These are phyloP conservation scores for Globisporangium abappressorium DNA, from an alignment of 352 stramenopile genomes.

Conservation along the genomic window DNA sequence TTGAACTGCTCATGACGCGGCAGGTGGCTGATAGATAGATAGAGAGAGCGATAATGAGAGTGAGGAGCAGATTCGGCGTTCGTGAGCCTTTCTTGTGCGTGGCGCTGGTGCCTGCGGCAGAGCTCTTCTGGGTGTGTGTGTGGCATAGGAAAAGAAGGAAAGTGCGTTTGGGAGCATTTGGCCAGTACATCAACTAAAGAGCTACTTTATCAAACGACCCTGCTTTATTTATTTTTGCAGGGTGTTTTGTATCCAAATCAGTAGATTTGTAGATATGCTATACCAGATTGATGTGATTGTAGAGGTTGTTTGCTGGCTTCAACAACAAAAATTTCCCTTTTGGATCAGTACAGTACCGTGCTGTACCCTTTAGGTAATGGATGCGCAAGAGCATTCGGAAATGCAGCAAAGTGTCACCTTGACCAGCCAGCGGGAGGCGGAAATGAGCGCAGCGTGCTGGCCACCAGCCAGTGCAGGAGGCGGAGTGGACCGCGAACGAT, in stretches of 20 bases:
- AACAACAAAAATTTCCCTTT: neutral
- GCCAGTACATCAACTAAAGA: constrained; percentile 3
- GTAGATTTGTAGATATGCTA: neutral
- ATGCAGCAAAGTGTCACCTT: neutral
- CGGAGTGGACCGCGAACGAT: neutral
- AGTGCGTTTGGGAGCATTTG: neutral
- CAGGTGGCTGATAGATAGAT: neutral
- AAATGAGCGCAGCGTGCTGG: neutral
- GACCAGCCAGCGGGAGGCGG: neutral
- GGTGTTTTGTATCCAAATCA: neutral
- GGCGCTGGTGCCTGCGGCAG: neutral
- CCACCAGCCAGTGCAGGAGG: neutral
- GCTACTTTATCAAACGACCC: neutral
- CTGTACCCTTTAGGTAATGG: constrained; percentile 1
- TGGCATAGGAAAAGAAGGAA: constrained; percentile 2
- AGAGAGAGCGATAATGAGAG: neutral
- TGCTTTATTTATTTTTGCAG: neutral
- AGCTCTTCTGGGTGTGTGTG: neutral
- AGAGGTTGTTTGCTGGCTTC: neutral
- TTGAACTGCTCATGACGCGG: neutral
- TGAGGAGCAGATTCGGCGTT: neutral
- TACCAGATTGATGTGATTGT: neutral
- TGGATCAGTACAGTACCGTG: constrained; percentile 11
- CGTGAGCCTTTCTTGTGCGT: neutral
- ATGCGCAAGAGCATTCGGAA: neutral